These are phyloP conservation scores for Naganishia vaughanmartiniae DNA, from an alignment of 768 basidiomycete genomes.

Conservation along the genomic window DNA sequence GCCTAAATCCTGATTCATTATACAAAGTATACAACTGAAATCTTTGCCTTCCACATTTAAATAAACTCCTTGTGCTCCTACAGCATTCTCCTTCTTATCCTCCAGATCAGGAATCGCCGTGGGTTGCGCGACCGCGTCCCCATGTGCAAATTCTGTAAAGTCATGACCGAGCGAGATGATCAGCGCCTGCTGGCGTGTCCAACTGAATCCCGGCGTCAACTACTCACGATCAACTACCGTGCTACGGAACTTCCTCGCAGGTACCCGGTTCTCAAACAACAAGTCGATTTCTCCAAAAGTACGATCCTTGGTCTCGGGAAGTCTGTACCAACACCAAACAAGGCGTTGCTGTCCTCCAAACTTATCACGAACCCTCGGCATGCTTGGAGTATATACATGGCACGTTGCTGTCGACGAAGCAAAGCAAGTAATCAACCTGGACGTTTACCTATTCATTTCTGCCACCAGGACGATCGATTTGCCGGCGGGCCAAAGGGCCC, in stretches of 20 bases:
- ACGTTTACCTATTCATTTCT: conserved; percentile 36
- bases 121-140: not conserved
- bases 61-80: conserved; percentile 18
- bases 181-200: not conserved
- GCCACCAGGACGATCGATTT: conserved; percentile 34
- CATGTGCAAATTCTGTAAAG: conserved; percentile 2
- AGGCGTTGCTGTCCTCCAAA: conserved; percentile 42
- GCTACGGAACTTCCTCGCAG: conserved; percentile 43
- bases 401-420: conserved; percentile 29
- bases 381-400: conserved; percentile 42
- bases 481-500: conserved; percentile 31
- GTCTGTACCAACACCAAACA: conserved; percentile 30
- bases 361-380: conserved; percentile 37
- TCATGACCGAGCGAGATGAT: not conserved
- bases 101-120: not conserved
- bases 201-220: not conserved
- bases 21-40: not conserved
- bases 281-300: conserved; percentile 42
- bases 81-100: conserved; percentile 9
- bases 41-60: not conserved
- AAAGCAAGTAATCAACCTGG: conserved; percentile 28
- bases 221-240: conserved; percentile 34
- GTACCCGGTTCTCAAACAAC: conserved; percentile 42
- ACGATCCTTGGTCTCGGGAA: conserved; percentile 35
- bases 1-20: not conserved